These are phyloP conservation scores for Fusarium duplospermum DNA, from an alignment of 2,329 filamentous ascomycete species.

Conservation along the genomic window DNA sequence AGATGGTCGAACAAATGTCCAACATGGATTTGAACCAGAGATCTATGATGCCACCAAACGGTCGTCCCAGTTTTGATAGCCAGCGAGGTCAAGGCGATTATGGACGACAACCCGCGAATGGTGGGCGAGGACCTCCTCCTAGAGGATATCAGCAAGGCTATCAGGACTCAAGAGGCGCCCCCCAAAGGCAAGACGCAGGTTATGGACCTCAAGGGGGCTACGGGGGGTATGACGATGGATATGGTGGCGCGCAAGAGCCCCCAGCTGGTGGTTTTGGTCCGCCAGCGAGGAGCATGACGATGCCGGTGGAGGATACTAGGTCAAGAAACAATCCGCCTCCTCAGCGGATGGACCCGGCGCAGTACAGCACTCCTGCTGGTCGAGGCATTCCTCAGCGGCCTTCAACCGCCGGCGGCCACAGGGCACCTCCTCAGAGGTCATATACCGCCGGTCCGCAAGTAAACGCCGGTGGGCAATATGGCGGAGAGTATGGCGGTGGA, in stretches of 20 bases:
- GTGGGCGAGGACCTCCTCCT: slow-evolving; percentile 41
- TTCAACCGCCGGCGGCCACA: slow-evolving; percentile 64
- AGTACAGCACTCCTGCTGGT: slow-evolving; percentile 59
- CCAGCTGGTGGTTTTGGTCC: slow-evolving; percentile 59
- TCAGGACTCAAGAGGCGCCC: slow-evolving; percentile 43
- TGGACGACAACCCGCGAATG: slow-evolving; percentile 41
- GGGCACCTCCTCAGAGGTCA: slow-evolving; percentile 64
- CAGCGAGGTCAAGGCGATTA: slow-evolving; percentile 44
- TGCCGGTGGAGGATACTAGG: slow-evolving; percentile 64
- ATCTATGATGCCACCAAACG: slow-evolving; percentile 34
- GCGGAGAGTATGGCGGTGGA: slow-evolving; percentile 46
- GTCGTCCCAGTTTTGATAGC: slow-evolving; percentile 43
- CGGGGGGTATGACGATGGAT: slow-evolving; percentile 44
- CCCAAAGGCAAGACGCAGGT: slow-evolving; percentile 42
- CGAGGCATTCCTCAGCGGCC: slow-evolving; percentile 63
- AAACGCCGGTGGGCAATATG: slow-evolving; percentile 50
- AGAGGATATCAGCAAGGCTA: slow-evolving; percentile 52
- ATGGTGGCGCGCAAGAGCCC: slow-evolving; percentile 45
- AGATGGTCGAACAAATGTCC: slow-evolving; percentile 50
- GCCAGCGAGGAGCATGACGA: slow-evolving; percentile 70
- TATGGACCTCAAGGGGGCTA: slow-evolving; percentile 41
- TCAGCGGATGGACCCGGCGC: slow-evolving; percentile 57
- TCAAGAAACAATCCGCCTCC: slow-evolving; percentile 52
- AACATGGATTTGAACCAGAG: slow-evolving; percentile 51
- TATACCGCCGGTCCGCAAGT: slow-evolving; percentile 58